phyloP scores from a whole-genome alignment of 2,329 filamentous ascomycete species.

The Fusarium begoniae region DNA sequence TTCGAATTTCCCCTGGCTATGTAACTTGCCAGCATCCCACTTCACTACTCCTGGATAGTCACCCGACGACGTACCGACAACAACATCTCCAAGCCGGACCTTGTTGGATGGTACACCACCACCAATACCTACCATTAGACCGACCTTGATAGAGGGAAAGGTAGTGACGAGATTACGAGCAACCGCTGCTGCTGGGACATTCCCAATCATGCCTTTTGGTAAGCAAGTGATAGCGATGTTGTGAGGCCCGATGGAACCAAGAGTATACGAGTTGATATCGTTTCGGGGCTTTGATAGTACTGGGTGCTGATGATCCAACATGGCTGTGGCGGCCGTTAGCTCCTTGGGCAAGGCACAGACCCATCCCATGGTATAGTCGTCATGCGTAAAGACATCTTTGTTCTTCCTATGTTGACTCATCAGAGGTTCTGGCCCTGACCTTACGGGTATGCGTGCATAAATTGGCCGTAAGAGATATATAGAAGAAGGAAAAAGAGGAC shows the following conservation, averaged over 20 bases:
- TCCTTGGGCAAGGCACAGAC: not conserved
- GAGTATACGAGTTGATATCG: not conserved
- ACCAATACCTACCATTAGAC: not conserved
- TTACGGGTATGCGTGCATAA: not conserved
- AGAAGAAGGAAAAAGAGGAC: not conserved
- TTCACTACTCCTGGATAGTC: not conserved
- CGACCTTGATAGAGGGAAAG: not conserved
- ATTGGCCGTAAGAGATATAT: fast-evolving
- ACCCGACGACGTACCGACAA: not conserved
- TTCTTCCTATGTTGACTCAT: not conserved
- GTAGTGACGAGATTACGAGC: not conserved
- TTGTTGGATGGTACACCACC: not conserved
- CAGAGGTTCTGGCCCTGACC: too few relatives aligned
- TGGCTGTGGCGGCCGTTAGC: not conserved
- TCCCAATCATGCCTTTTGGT: not conserved
- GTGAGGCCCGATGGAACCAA: not conserved
- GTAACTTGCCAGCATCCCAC: not conserved
- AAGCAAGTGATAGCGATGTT: not conserved
- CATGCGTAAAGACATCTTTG: not conserved
- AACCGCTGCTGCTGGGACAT: not conserved
- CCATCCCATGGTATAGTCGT: not conserved
- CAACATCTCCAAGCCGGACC: not conserved
- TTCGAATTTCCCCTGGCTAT: not conserved
- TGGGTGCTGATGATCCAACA: not conserved
- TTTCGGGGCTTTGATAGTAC: not conserved